Percentiles rank a stretch among this genome's conserved stretches.
These are phyloP conservation scores for Xylariaceae sp. DNA, from an alignment of 2,329 filamentous ascomycete genomes.

Conservation along the genomic window DNA sequence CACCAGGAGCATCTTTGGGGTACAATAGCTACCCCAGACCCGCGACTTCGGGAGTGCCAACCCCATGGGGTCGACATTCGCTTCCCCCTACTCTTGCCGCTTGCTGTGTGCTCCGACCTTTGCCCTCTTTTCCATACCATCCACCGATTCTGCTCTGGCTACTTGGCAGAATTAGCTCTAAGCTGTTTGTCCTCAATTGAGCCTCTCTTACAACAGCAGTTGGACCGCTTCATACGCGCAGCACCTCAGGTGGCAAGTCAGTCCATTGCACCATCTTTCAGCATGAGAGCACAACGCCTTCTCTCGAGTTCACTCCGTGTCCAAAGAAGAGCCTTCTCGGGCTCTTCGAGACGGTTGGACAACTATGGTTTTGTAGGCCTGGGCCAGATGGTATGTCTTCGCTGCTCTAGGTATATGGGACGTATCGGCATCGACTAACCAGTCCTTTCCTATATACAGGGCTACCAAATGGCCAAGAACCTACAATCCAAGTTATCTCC, in stretches of 20 bases:
- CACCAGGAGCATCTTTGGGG: slow-evolving; percentile 2
- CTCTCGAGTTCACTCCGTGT: slow-evolving; percentile 37
- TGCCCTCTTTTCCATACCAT: background rate
- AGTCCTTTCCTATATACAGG: slow-evolving; percentile 35
- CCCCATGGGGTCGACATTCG: slow-evolving; percentile 1
- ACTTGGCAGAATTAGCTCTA: too few relatives aligned
- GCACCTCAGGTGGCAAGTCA: slow-evolving; percentile 3
- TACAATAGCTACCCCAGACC: slow-evolving; percentile 22
- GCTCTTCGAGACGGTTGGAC: slow-evolving; percentile 44
- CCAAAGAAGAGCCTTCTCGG: slow-evolving; percentile 49
- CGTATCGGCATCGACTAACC: slow-evolving; percentile 7
- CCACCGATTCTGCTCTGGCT: too few relatives aligned
- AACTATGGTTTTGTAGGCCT: slow-evolving; percentile 58
- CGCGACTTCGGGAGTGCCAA: background rate
- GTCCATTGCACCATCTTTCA: slow-evolving; percentile 28
- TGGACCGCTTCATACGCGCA: background rate
- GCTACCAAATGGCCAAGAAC: slow-evolving; percentile 61
- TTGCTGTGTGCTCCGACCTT: background rate
- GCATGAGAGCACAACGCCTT: slow-evolving; percentile 43
- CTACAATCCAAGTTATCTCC: slow-evolving; percentile 53
- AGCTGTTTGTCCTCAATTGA: too few relatives aligned
- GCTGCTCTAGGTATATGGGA: background rate
- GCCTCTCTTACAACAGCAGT: too few relatives aligned
- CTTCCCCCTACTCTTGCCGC: too few relatives aligned
- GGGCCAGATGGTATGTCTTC: slow-evolving; percentile 54